Evolutionary conservation across 2,329 filamentous ascomycete genomes (phyloP), one percentile per base, ranked within the genome.

Genomic region (Mycosphaerella arachidis): DNA sequence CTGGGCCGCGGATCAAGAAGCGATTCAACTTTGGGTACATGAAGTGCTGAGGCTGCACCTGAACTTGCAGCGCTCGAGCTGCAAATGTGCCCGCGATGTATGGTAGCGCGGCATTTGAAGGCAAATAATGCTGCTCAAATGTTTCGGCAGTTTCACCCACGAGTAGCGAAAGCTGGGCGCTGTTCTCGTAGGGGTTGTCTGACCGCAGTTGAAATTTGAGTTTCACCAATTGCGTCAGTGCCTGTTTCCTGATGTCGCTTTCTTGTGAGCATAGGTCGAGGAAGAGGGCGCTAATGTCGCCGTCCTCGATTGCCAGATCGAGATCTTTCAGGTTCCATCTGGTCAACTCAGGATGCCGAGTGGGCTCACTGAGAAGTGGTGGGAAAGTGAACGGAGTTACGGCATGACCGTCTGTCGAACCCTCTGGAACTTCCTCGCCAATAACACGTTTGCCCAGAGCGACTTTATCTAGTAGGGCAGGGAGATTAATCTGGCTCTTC

Each of bases 21-120:
- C 82, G 80, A 77, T 96, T 96, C 75, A 94, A 78, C 72, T 96
- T 96, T 59, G 86, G 84, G 72, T 96, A 97, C 40, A 97, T 83
- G 61, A 84, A 85, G 71, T 96, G 91, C 16, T 91, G 81, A 0
- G 93, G 93, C 62, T 91, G 87, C 24, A 81, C 83, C 50, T 96
- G 77, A 16, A 96, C 85, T 1, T 82, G 77, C 7, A 96, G 79
- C 1, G 87, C 85, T 64, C 86, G 85, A 51, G 83, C 81, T 7
- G 91, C 87, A 68, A 96, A 94, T 10, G 88, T 84, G n/a, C 86
- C 83, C 6, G 91, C 85, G 12, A 91, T 81, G 61, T 87, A 91
- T 0, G 92, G 88, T 3, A 95, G 78, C 1, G 70, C 45, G 10
- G 60, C 37, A 29, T 63, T 56, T 9, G 55, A 18, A 6, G 88